Evolutionary conservation across 768 basidiomycete genomes (phyloP).

Genomic region (Tulasnella sp.): DNA sequence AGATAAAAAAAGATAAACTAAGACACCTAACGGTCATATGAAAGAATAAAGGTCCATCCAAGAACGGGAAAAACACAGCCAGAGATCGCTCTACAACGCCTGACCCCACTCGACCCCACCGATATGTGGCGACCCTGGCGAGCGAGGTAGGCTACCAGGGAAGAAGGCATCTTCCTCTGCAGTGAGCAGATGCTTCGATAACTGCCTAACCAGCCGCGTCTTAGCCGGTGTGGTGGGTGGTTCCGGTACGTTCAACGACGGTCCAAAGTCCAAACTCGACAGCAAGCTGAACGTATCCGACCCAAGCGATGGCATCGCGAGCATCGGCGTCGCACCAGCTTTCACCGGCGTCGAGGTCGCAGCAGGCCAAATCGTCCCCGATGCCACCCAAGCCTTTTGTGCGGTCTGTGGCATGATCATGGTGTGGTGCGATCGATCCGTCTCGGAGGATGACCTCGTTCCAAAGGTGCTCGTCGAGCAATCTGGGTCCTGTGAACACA

Average conservation of each 20-base stretch:
- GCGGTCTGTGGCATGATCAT: background rate
- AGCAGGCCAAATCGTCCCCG: background rate
- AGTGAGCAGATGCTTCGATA: too few species aligned
- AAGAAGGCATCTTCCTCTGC: background rate
- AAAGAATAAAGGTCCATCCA: background rate
- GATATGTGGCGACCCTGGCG: background rate
- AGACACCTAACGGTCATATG: background rate
- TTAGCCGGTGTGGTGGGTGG: too few species aligned
- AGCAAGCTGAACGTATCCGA: conserved; percentile 5
- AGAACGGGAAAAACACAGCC: background rate
- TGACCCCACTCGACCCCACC: conserved; percentile 8
- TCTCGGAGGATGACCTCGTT: background rate
- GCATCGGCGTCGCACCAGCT: background rate
- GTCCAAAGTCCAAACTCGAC: background rate
- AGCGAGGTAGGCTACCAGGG: background rate
- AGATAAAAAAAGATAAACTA: too few species aligned
- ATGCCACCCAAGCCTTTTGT: background rate
- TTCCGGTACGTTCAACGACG: background rate
- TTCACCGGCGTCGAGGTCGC: background rate
- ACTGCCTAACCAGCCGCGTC: too few species aligned
- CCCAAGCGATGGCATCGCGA: background rate
- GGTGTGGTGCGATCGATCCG: background rate
- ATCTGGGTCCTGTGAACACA: conserved; percentile 5
- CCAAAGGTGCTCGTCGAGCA: background rate
- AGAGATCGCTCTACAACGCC: background rate